A percentile compares a stretch with the other conserved stretches of the same genome.
Evolutionary conservation across 192 early-diverging fungal genomes (phyloP).

Genomic region (Bifiguratus adelaidae): DNA sequence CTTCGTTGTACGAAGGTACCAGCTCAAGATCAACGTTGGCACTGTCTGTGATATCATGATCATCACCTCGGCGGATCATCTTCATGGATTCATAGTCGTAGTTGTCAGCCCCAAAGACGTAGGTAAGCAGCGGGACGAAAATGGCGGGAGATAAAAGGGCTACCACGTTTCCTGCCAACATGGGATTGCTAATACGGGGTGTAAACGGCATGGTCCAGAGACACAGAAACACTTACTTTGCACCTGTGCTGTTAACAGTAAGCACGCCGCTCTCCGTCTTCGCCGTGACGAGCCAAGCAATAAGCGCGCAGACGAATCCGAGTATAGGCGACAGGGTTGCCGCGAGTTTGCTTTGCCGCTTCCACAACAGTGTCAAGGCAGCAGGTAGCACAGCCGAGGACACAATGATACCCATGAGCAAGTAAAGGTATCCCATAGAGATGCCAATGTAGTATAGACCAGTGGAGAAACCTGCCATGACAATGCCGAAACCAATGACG

Average conservation of each 20-base stretch:
- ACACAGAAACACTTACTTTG: too few species aligned
- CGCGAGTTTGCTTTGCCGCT: constrained; percentile 43
- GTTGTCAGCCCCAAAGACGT: constrained; percentile 46
- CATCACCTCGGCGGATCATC: constrained; percentile 28
- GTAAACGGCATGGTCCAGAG: too few species aligned
- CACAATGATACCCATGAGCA: constrained; percentile 52
- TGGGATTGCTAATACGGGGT: too few species aligned
- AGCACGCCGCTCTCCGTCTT: constrained; percentile 39
- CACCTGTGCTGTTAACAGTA: constrained; percentile 40
- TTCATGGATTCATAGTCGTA: constrained; percentile 46
- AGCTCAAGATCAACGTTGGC: too few species aligned
- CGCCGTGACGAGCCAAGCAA: constrained; percentile 49
- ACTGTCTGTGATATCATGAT: constrained; percentile 9
- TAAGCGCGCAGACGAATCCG: constrained; percentile 39
- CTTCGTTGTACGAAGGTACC: too few species aligned
- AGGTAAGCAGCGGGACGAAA: constrained; percentile 11
- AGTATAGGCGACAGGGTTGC: constrained; percentile 39
- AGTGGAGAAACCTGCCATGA: constrained; percentile 59
- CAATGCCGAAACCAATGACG: constrained; percentile 47
- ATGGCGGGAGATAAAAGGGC: constrained; percentile 18
- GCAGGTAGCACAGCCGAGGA: constrained; percentile 56
- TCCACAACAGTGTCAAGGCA: constrained; percentile 54
- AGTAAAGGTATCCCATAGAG: constrained; percentile 52
- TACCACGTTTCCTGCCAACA: constrained; percentile 64
- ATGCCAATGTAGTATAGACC: constrained; percentile 53